Conservation (phyloP, 106 monocot species). For the Iris macrosiphon region DNA sequence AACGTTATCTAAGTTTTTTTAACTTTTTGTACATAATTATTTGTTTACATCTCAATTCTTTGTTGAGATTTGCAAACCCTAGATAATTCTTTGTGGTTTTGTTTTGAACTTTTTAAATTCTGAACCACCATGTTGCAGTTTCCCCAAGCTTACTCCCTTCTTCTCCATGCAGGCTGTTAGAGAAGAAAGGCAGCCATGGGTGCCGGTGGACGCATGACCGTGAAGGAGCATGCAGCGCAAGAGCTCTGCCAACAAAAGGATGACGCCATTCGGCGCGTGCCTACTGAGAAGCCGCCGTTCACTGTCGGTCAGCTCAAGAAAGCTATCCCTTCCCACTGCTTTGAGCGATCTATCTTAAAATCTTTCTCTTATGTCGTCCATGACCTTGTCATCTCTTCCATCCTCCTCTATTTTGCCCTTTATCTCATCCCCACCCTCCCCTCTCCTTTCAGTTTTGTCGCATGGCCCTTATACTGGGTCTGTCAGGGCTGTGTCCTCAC, state of each 20-base stretch:
- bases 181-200: no score
- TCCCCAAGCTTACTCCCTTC: no score
- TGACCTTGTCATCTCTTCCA: conserved; percentile 28
- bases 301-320: conserved; percentile 63
- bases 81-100: no score
- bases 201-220: conserved; percentile 45
- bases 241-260: not conserved
- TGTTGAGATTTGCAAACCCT: no score
- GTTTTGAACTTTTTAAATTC: no score
- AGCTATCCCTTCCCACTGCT: conserved; percentile 78
- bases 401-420: conserved; percentile 49
- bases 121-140: no score
- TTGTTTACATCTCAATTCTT: no score
- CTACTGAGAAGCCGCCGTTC: conserved; percentile 61
- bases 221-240: conserved; percentile 12
- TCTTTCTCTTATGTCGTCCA: conserved; percentile 50
- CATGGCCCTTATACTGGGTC: conserved; percentile 78
- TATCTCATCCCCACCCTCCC: conserved; percentile 45
- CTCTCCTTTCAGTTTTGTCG: conserved; percentile 21
- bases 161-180: no score
- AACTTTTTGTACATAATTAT: no score
- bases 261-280: conserved; percentile 17
- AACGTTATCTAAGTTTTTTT: no score
- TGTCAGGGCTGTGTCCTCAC: conserved; percentile 63
- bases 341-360: conserved; percentile 35